A percentile compares a stretch with the other conserved stretches of the same genome.
Evolutionary conservation across 768 basidiomycete genomes (phyloP).

Genomic region (Lactarius akahatsu): DNA sequence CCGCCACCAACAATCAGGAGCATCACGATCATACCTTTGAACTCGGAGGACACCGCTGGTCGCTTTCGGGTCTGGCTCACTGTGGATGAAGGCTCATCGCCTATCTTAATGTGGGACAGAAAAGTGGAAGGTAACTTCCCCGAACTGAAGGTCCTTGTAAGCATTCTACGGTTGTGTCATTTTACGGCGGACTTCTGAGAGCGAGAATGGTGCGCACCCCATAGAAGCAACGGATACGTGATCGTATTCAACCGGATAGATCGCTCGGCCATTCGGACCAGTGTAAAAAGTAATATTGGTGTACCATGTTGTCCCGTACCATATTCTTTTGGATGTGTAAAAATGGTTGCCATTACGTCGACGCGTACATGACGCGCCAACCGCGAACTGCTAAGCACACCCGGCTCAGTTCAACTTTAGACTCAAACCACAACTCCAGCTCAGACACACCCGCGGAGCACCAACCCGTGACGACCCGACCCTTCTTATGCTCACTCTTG

Average conservation of each 20-base stretch:
- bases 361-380: conserved; percentile 13
- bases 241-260: conserved; percentile 75
- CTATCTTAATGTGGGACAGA: conserved; percentile 78
- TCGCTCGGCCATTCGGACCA: conserved; percentile 89
- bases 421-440: conserved; percentile 6
- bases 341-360: conserved; percentile 9
- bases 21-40: conserved; percentile 73
- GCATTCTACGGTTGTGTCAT: conserved; percentile 32
- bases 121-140: conserved; percentile 92
- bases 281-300: neutral
- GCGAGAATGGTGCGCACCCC: conserved; percentile 23
- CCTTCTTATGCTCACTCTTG: conserved; percentile 9
- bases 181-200: conserved; percentile 12
- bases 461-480: conserved; percentile 5
- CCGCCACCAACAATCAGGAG: conserved; percentile 68
- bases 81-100: conserved; percentile 36
- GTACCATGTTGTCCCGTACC: neutral
- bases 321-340: neutral
- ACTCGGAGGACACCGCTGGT: conserved; percentile 80
- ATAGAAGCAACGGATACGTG: conserved; percentile 83
- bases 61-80: conserved; percentile 90
- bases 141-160: conserved; percentile 79
- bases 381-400: neutral
- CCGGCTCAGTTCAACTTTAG: neutral
- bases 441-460: conserved; percentile 5